Percentiles rank a stretch among this genome's conserved stretches.
Evolutionary conservation across 148 eudicot genomes (phyloP).

Genomic region (Fagopyrum homotropicum): DNA sequence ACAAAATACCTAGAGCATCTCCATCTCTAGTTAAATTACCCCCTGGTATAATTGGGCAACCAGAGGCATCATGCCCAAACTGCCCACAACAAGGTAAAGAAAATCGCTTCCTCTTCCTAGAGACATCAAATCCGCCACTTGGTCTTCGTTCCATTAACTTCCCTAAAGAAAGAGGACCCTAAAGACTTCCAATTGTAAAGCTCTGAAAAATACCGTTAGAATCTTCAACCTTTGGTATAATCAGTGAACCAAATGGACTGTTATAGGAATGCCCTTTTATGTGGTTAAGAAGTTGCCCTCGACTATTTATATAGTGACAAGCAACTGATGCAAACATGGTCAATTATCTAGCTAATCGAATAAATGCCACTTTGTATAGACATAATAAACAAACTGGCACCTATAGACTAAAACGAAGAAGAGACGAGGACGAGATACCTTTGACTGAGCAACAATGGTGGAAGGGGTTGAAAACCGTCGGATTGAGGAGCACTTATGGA

Average conservation of each 20-base stretch:
- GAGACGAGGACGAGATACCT: no score
- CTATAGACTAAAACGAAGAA: no score
- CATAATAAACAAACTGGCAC: no score
- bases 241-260: conserved; percentile 49
- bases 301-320: no score
- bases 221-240: conserved; percentile 65
- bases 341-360: no score
- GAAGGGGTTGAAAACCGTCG: no score
- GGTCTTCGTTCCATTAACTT: conserved; percentile 56
- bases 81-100: conserved; percentile 51
- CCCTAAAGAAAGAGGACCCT: conserved; percentile 28
- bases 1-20: conserved; percentile 55
- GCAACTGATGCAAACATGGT: no score
- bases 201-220: conserved; percentile 52
- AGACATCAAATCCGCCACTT: conserved; percentile 33
- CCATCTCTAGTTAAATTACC: conserved; percentile 41
- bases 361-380: no score
- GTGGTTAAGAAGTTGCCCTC: no score
- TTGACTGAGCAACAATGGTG: no score
- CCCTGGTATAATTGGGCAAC: conserved; percentile 44
- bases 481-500: no score
- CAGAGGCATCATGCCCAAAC: conserved; percentile 51
- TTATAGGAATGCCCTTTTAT: conserved; percentile 26
- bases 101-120: conserved; percentile 49
- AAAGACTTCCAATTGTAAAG: conserved; percentile 33